Percentiles rank a stretch among this genome's conserved stretches.
These are phyloP conservation scores for Plasmodium ovale DNA, from an alignment of 169 alveolate genomes.

Conservation along the genomic window DNA sequence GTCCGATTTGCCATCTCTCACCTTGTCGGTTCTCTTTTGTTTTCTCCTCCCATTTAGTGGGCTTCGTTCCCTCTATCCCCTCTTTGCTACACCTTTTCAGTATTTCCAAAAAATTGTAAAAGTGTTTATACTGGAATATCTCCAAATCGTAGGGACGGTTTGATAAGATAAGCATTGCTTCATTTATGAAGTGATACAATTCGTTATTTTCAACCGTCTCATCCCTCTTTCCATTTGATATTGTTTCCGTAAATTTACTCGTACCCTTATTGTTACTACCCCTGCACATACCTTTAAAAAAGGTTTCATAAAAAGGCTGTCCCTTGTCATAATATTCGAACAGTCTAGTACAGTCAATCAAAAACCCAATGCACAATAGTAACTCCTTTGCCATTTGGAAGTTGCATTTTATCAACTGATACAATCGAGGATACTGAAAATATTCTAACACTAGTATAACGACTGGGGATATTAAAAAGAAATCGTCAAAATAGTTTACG, in stretches of 20 bases:
- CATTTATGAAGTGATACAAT: constrained; percentile 43
- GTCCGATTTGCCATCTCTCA: background rate
- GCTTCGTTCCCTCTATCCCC: too few species aligned
- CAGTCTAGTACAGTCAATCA: constrained; percentile 23
- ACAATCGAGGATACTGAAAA: constrained; percentile 63
- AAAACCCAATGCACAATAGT: constrained; percentile 63
- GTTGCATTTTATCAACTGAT: constrained; percentile 38
- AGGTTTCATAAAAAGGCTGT: constrained; percentile 46
- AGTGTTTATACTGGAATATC: constrained; percentile 24
- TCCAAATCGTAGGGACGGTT: constrained; percentile 65
- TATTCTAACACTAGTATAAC: constrained; percentile 44
- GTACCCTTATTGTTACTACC: background rate
- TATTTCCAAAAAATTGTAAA: constrained; percentile 41
- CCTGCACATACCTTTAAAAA: constrained; percentile 12
- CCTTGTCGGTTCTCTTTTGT: background rate
- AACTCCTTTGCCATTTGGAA: constrained; percentile 68
- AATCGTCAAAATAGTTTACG: constrained; percentile 18
- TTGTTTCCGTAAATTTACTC: background rate
- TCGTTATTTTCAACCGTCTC: constrained; percentile 13
- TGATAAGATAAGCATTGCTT: constrained; percentile 56
- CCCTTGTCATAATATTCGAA: constrained; percentile 41
- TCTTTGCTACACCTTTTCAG: background rate
- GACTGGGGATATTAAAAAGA: constrained; percentile 36
- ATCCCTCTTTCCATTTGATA: background rate
- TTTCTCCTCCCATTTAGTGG: too few species aligned